A percentile compares a stretch with the other conserved stretches of the same genome.
Evolutionary conservation across 371 early-diverging fungal species (phyloP).

Genomic region (Mortierella polycephala): DNA sequence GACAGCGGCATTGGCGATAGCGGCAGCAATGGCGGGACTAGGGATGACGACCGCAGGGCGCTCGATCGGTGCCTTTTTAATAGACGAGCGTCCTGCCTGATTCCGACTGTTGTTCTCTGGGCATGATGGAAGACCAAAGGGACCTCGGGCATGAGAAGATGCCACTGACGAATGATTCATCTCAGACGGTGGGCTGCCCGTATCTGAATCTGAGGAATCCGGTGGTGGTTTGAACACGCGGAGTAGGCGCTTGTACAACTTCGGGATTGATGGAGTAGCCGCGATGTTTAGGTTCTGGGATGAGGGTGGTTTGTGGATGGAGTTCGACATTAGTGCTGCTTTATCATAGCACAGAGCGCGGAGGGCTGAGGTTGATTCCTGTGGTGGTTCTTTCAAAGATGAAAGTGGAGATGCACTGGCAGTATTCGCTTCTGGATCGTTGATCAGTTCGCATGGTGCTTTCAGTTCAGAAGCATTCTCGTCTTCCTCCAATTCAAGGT

Average conservation of each 20-base stretch:
- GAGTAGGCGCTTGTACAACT: constrained; percentile 32
- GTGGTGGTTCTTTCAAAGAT: no score
- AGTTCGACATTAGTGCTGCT: background rate
- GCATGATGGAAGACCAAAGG: constrained; percentile 18
- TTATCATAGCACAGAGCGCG: no score
- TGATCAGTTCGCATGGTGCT: background rate
- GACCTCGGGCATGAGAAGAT: background rate
- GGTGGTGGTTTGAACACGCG: constrained; percentile 37
- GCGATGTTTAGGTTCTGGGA: background rate
- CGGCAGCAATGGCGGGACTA: background rate
- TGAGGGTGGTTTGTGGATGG: background rate
- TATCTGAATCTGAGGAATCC: constrained; percentile 36
- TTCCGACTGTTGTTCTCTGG: constrained; percentile 5
- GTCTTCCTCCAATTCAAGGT: constrained; percentile 20
- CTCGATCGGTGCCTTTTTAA: background rate
- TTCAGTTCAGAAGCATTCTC: background rate
- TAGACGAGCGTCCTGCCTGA: background rate
- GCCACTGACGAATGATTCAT: background rate
- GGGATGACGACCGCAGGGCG: background rate
- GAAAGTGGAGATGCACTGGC: background rate
- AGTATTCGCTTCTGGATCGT: background rate
- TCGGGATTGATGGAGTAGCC: constrained; percentile 17
- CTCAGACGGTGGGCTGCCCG: background rate
- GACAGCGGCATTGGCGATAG: background rate
- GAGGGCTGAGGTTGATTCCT: no score